Evolutionary conservation across 345 rosid genomes (phyloP).

Genomic region (Corchorus capsularis): DNA sequence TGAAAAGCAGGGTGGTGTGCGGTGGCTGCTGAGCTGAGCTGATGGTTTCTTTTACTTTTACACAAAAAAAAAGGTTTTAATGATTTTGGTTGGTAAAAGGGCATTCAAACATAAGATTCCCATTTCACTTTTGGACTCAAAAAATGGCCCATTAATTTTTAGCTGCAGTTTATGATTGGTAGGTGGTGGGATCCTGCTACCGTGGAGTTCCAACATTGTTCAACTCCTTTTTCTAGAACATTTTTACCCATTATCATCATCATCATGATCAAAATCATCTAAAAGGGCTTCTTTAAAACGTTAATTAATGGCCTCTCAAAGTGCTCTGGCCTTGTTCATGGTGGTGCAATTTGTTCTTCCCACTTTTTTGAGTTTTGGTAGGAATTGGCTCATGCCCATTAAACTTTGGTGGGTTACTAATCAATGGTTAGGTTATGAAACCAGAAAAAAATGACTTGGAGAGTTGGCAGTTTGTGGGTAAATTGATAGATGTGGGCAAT

Average conservation of each 20-base stretch:
- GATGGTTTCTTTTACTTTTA: neutral
- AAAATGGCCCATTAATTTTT: slow-evolving; percentile 5
- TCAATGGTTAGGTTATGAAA: neutral
- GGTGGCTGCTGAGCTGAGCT: neutral
- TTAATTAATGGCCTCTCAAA: slow-evolving; percentile 3
- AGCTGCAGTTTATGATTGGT: slow-evolving; percentile 8
- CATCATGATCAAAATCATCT: neutral
- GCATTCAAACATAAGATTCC: neutral
- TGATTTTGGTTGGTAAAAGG: neutral
- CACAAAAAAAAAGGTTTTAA: neutral
- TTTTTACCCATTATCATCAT: neutral
- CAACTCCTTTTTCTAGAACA: neutral
- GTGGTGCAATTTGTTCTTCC: neutral
- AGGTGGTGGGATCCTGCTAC: slow-evolving; percentile 17
- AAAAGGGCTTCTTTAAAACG: neutral
- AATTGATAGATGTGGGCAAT: neutral
- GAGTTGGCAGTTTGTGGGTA: neutral
- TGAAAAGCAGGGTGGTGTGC: neutral
- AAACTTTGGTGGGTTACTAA: neutral
- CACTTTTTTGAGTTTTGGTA: neutral
- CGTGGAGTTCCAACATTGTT: slow-evolving; percentile 10
- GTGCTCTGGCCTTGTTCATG: neutral
- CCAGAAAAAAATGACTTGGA: neutral
- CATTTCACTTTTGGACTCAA: neutral
- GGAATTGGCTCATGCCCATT: neutral